Evolutionary conservation across 2,329 filamentous ascomycete species (phyloP), one percentile per base, ranked within the genome.

Genomic region (Tolypocladium endophyticum): DNA sequence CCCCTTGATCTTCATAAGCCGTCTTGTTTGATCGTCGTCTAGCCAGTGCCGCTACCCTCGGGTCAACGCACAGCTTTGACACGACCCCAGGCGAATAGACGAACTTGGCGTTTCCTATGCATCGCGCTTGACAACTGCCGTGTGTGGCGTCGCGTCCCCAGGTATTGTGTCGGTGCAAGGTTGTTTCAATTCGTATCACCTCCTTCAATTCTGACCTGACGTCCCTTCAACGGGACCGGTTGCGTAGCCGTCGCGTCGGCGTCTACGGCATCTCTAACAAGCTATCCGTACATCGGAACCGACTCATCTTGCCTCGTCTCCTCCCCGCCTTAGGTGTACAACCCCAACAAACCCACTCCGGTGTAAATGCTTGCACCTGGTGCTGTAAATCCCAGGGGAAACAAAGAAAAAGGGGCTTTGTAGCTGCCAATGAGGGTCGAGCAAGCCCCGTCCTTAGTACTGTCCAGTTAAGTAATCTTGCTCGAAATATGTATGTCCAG

Each of bases 361-460:
- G 20, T 53, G 50, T 53, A 53, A 52, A 50, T 53, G 56, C 36
- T n/a, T 38, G 45, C 35, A 54, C 61, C 35, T 58, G 58, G 57
- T 62, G n/a, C 56, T 61, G 61, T 61, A 55, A 52, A 57, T 62
- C 59, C 58, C 54, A 60, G 59, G 53, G 5, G 35, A 35, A 33
- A 18, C 35, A 53, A 23, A 12, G 9, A 35, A 53, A 35, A 35
- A 33, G 20, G 20, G 20, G 30, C 18, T 20, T 23, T 53, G 16
- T 18, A 30, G 11, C 12, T 35, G 50, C 30, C 50, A 35, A 23
- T 35, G 50, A 35, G 30, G 18, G 11, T 16, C 47, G 28, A 33
- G 28, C 28, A 18, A 52, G 28, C 50, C 18, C 50, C 9, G 20
- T 35, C 30, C 50, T 16, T 20, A 20, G 47, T 33, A 30, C 25